Evolutionary conservation across 257 asterid species (phyloP).

Genomic region (Ajuga chamaepitys): DNA sequence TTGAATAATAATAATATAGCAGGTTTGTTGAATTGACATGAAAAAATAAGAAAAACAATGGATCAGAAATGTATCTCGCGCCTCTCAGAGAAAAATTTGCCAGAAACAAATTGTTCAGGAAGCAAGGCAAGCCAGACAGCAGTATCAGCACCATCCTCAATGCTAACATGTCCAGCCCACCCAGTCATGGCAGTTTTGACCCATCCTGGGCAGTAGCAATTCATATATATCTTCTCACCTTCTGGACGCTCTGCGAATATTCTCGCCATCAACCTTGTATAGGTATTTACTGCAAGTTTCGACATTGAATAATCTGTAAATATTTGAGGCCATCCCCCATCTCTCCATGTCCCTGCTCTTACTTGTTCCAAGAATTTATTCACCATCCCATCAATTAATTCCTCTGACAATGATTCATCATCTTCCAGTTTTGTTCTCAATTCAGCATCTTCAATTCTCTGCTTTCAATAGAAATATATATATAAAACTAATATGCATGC

Average conservation of each 20-base stretch:
- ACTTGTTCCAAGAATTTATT: conserved; percentile 45
- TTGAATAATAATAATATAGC: too few species aligned
- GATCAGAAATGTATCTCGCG: conserved; percentile 42
- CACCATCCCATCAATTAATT: conserved; percentile 42
- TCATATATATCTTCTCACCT: conserved; percentile 42
- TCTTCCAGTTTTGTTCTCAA: conserved; percentile 68
- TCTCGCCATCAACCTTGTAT: conserved; percentile 52
- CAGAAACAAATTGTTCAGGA: conserved; percentile 40
- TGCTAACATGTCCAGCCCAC: conserved; percentile 54
- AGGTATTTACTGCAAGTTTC: conserved; percentile 46
- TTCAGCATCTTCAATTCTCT: conserved; percentile 46
- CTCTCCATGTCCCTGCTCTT: conserved; percentile 47
- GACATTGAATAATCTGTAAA: conserved; percentile 59
- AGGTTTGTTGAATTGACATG: too few species aligned
- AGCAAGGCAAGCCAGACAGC: conserved; percentile 68
- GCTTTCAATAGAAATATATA: background rate
- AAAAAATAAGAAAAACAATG: too few species aligned
- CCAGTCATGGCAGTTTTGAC: conserved; percentile 67
- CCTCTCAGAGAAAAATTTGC: conserved; percentile 62
- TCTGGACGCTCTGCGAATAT: conserved; percentile 33
- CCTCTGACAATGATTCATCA: conserved; percentile 62
- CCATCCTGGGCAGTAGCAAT: conserved; percentile 68
- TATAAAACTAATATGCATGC: background rate
- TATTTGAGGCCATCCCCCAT: conserved; percentile 58
- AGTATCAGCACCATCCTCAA: conserved; percentile 73